Conservation (phyloP, 257 asterid genomes). For the Cynanchum wilfordii region DNA sequence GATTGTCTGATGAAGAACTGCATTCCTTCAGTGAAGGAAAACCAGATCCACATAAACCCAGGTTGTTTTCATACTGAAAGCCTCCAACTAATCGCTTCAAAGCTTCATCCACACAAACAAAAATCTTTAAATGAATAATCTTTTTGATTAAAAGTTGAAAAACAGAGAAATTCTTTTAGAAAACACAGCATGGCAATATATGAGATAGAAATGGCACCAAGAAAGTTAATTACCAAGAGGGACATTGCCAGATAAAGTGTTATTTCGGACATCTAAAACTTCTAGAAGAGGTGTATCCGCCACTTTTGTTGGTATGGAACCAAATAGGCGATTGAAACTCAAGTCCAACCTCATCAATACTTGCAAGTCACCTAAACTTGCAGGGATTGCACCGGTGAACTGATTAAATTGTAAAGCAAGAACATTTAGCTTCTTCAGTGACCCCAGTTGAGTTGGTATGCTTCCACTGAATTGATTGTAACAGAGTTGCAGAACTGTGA, state of each 20-base stretch:
- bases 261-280: constrained; percentile 68
- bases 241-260: constrained; percentile 87
- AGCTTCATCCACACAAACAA: constrained; percentile 47
- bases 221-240: constrained; percentile 65
- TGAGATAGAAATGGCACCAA: background rate
- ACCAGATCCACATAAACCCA: constrained; percentile 71
- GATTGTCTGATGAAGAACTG: constrained; percentile 26
- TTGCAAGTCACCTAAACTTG: constrained; percentile 73
- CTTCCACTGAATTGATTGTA: constrained; percentile 78
- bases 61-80: constrained; percentile 65
- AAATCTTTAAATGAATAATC: background rate
- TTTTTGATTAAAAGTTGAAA: background rate
- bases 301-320: constrained; percentile 75
- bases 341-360: constrained; percentile 65
- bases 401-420: constrained; percentile 71
- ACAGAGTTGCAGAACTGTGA: constrained; percentile 90
- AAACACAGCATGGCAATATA: background rate
- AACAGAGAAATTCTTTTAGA: background rate
- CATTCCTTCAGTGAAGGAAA: constrained; percentile 57
- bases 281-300: constrained; percentile 80
- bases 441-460: constrained; percentile 66
- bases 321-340: constrained; percentile 68
- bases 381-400: constrained; percentile 89
- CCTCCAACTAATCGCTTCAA: constrained; percentile 70
- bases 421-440: constrained; percentile 60